Conservation (phyloP, 2,329 filamentous ascomycete species). For the Aureobasidium sp. region DNA sequence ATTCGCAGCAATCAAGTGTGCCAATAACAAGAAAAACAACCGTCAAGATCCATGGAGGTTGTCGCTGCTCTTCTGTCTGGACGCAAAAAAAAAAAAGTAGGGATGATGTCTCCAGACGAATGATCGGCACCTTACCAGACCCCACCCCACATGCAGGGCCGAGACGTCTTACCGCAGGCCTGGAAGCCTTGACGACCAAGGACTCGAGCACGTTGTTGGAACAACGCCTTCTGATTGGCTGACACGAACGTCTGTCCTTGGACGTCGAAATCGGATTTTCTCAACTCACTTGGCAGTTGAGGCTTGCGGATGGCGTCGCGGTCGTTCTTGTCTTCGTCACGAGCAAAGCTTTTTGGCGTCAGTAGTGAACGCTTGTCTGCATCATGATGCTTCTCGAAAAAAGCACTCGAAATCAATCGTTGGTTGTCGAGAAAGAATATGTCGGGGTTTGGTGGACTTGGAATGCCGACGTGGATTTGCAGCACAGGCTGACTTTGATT, state of each 20-base stretch:
- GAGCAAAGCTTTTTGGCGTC: conserved; percentile 2
- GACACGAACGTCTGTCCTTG: not conserved
- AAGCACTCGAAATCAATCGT: not conserved
- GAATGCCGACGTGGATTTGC: not conserved
- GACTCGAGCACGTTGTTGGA: conserved; percentile 12
- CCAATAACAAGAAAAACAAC: not conserved
- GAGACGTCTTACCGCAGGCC: conserved; percentile 8
- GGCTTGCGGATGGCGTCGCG: conserved; percentile 1
- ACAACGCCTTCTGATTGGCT: not conserved
- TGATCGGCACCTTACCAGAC: not conserved
- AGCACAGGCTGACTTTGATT: not conserved
- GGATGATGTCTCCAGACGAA: conserved; percentile 9
- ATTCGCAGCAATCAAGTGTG: not conserved
- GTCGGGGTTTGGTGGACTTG: not conserved
- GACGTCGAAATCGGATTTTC: not conserved
- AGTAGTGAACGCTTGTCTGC: not conserved
- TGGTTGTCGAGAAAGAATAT: not conserved
- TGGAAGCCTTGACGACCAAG: conserved; percentile 5
- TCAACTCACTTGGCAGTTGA: conserved; percentile 12
- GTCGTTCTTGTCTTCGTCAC: not conserved
- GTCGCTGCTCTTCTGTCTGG: not conserved
- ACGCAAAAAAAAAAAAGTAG: conserved; percentile 12
- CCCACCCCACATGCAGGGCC: conserved; percentile 13
- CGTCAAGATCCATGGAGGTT: not conserved
- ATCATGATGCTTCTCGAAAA: not conserved